Base-by-base conservation (phyloP, 164 flowering plant genomes). In the Vitis rupestris region DNA sequence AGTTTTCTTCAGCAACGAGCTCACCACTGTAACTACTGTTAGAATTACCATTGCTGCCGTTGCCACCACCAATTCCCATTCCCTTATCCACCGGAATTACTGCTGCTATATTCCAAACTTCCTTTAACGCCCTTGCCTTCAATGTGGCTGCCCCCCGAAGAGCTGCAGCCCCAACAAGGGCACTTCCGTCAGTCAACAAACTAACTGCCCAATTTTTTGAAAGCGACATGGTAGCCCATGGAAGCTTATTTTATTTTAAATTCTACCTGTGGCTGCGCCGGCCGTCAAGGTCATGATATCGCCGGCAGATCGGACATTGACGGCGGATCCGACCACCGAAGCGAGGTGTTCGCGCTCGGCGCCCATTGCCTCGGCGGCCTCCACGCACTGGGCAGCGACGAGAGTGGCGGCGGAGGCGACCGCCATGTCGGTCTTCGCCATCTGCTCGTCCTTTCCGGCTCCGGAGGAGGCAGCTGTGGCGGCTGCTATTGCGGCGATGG, bases 371-470 rank as follows among this genome's bases (percentile, higher is more conserved):
- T 95, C 99, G 0, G 99, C 99, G 0, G 98, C 93, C 76, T 95
- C 99, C 19, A 91, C 96, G 61, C 98, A 93, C 67, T 95, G 99
- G 0, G 99, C 98, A 0, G 99, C 99, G 5, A 95, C 97, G 49
- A 95, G 63, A 0, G 99, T 91, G 0, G 99, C 98, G 0, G 99
- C 99, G 0, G 99, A 93, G 1, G 98, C 97, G 66, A 95, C 89
- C 0, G 99, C 99, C 90, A 87, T 86, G 70, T 95, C 92, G 0
- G 98, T 89, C 83, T 89, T 91, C 0, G 93, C 84, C 89, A 80
- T 83, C n/a, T 85, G 85, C 75, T 92, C 94, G 17, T 91, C 97
- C 70, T 91, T 92, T 10, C 90, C 82, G 0, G 87, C 56, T 8
- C 82, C 83, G 0, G 97, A 87, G 0, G 93, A 78, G 1, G 93